Evolutionary conservation across 768 basidiomycete genomes (phyloP).

Genomic region (Thelephora aurantiotincta): DNA sequence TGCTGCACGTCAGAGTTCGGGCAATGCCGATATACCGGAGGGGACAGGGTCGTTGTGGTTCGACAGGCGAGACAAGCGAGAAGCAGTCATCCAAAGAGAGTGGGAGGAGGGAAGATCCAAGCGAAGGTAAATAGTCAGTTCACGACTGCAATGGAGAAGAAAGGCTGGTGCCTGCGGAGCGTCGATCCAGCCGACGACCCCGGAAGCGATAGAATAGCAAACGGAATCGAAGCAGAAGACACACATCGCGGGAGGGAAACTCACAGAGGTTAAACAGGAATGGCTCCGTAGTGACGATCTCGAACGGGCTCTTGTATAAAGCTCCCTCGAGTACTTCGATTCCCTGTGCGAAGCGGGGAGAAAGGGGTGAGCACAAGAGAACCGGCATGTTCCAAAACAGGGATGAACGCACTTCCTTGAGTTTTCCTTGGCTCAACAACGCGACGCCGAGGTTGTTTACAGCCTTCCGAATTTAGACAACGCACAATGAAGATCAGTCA

Average conservation of each 20-base stretch:
- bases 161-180: too few species aligned
- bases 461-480: slow-evolving; percentile 26
- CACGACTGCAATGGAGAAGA: too few species aligned
- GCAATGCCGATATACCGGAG: background rate
- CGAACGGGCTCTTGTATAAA: slow-evolving; percentile 48
- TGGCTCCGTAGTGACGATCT: slow-evolving; percentile 65
- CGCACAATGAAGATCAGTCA: background rate
- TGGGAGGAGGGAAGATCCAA: too few species aligned
- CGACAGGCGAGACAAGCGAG: background rate
- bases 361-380: background rate
- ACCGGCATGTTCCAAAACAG: background rate
- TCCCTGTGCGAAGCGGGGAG: slow-evolving; percentile 27
- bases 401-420: slow-evolving; percentile 43
- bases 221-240: too few species aligned
- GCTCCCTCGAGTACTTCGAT: slow-evolving; percentile 56
- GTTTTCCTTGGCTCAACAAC: slow-evolving; percentile 51
- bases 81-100: too few species aligned
- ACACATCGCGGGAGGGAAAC: slow-evolving; percentile 17
- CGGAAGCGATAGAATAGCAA: too few species aligned
- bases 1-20: slow-evolving; percentile 26
- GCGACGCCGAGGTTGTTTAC: slow-evolving; percentile 69
- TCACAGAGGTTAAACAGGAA: slow-evolving; percentile 76
- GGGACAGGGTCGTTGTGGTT: background rate
- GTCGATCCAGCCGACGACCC: too few species aligned
- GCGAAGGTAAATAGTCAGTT: too few species aligned